These are phyloP conservation scores for Silene noctiflora DNA, from an alignment of 179 eudicot species.

Conservation along the genomic window DNA sequence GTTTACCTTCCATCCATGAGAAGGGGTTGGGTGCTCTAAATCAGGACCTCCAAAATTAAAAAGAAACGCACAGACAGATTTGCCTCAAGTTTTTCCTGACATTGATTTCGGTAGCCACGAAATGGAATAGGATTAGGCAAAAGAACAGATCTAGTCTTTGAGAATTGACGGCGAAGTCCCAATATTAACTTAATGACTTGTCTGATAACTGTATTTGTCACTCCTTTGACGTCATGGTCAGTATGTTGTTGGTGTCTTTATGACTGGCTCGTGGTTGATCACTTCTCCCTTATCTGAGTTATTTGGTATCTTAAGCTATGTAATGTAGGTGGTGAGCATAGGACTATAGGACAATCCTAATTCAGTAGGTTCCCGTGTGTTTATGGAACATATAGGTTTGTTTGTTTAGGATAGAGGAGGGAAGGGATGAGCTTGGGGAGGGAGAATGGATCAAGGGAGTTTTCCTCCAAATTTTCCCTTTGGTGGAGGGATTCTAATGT, in stretches of 20 bases:
- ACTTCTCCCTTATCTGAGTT: background rate
- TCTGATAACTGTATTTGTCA: background rate
- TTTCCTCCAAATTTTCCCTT: no score
- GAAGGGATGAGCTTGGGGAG: no score
- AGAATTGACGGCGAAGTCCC: no score
- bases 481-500: no score
- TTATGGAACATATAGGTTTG: no score
- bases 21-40: background rate
- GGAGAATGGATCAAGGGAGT: no score
- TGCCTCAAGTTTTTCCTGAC: background rate
- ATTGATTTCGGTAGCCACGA: background rate
- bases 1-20: background rate
- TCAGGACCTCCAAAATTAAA: background rate
- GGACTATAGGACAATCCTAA: no score
- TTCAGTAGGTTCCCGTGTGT: no score
- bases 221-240: background rate
- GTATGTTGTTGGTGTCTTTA: background rate
- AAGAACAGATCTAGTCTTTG: background rate
- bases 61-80: background rate
- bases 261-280: background rate
- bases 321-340: background rate
- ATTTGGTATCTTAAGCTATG: background rate
- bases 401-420: no score
- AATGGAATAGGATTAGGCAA: background rate
- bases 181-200: background rate